Conservation (phyloP, 768 basidiomycete species). For the Hirschioporus abietinus region DNA sequence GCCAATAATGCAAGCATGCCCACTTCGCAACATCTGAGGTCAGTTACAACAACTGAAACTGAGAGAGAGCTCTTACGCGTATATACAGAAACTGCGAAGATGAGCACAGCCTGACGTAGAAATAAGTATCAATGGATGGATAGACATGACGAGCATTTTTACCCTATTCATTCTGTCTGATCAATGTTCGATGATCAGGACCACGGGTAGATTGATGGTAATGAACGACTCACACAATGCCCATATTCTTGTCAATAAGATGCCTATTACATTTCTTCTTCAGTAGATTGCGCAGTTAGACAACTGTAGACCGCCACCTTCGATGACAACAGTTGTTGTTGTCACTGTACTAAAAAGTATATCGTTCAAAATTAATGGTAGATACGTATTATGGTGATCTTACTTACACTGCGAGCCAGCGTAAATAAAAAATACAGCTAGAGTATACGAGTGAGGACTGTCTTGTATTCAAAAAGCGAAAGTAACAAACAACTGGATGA, state of each 20-base stretch:
- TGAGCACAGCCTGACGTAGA: background rate
- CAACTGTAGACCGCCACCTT: background rate
- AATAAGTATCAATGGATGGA: background rate
- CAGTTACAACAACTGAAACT: background rate
- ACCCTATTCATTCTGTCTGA: background rate
- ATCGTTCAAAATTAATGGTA: background rate
- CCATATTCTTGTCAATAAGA: conserved; percentile 11
- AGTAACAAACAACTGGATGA: background rate
- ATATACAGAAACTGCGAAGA: conserved; percentile 7
- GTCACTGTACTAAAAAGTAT: background rate
- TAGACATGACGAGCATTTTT: background rate
- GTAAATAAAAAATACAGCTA: conserved; percentile 12
- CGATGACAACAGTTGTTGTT: background rate
- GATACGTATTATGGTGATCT: background rate
- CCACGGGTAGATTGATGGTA: background rate
- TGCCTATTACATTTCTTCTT: conserved; percentile 2
- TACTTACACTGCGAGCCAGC: conserved; percentile 12
- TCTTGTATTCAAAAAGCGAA: background rate
- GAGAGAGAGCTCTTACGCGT: conserved; percentile 4
- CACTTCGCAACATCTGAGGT: background rate
- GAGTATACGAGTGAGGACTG: background rate
- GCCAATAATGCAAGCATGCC: conserved; percentile 9
- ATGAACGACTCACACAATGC: conserved; percentile 10
- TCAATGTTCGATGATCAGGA: background rate
- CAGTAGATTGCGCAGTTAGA: background rate